Conservation (phyloP, 495 filamentous ascomycete species). For the Friedmanniomyces simplex region DNA sequence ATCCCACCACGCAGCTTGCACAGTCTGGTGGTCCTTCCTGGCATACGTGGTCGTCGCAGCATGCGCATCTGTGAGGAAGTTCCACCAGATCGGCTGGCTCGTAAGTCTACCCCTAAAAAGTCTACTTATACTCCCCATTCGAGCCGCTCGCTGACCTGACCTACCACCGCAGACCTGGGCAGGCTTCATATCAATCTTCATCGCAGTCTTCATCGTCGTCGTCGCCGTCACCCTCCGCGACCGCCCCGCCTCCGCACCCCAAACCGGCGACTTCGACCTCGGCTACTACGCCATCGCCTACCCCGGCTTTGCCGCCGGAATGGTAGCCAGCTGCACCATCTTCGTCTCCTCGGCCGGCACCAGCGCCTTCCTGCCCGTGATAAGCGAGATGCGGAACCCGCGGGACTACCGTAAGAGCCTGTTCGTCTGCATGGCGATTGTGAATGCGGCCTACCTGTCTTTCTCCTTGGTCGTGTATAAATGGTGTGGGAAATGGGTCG, state of each 20-base stretch:
- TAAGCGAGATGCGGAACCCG: constrained; percentile 28
- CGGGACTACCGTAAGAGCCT: constrained; percentile 29
- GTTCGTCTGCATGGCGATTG: constrained; percentile 28
- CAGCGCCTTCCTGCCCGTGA: constrained; percentile 14
- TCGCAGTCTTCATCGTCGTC: constrained; percentile 25
- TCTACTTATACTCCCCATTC: too few relatives aligned
- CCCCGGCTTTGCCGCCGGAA: constrained; percentile 28
- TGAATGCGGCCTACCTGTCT: constrained; percentile 27
- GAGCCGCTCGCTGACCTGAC: too few relatives aligned
- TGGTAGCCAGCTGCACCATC: constrained; percentile 29
- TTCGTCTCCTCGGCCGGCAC: constrained; percentile 25
- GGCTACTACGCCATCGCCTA: constrained; percentile 23
- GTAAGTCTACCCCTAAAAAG: background rate
- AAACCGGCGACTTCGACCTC: constrained; percentile 30
- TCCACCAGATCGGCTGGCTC: constrained; percentile 17
- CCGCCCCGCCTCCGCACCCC: constrained; percentile 33
- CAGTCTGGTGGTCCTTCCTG: constrained; percentile 35
- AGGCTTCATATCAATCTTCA: constrained; percentile 21
- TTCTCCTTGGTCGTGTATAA: constrained; percentile 30
- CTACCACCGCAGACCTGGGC: background rate
- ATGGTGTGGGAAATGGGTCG: constrained; percentile 32
- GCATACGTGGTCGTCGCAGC: constrained; percentile 14
- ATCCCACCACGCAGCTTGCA: constrained; percentile 39
- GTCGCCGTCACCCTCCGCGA: constrained; percentile 21
- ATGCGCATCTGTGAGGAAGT: constrained; percentile 16